Evolutionary conservation across 441 rosid genomes (phyloP).

Genomic region (Euphorbia schlechtendalii): DNA sequence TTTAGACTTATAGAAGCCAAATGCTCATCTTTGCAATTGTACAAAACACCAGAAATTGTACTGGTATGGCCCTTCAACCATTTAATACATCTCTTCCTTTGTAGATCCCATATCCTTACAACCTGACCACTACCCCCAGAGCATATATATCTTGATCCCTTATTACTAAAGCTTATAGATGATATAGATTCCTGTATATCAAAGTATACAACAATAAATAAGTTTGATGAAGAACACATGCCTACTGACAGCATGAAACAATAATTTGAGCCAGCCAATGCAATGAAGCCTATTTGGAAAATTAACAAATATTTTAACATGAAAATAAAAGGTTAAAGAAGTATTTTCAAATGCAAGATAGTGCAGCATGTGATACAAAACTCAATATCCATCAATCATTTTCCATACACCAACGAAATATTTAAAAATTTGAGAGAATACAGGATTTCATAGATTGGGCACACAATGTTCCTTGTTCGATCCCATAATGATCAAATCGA

Average conservation of each 20-base stretch:
- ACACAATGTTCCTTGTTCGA: neutral
- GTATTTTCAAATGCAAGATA: neutral
- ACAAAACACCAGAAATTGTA: conserved; percentile 80
- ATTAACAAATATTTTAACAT: neutral
- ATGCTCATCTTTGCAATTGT: conserved; percentile 96
- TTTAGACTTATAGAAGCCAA: conserved; percentile 84
- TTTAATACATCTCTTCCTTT: conserved; percentile 83
- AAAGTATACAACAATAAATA: conserved; percentile 4
- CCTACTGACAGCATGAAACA: neutral
- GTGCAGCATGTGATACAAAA: neutral
- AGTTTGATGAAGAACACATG: conserved; percentile 7
- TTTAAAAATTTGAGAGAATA: neutral
- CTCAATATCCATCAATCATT: neutral
- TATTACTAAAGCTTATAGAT: conserved; percentile 80
- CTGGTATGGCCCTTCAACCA: conserved; percentile 87
- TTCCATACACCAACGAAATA: neutral
- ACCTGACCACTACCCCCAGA: conserved; percentile 90
- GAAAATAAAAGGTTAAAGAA: neutral
- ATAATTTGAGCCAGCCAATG: conserved; percentile 5
- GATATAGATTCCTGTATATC: conserved; percentile 68
- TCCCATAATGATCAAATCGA: neutral
- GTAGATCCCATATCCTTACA: conserved; percentile 95
- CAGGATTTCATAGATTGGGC: neutral
- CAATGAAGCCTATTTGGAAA: neutral
- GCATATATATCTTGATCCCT: conserved; percentile 85